Base-by-base conservation (phyloP, 129 eudicot species). In the Apium graveolens region DNA sequence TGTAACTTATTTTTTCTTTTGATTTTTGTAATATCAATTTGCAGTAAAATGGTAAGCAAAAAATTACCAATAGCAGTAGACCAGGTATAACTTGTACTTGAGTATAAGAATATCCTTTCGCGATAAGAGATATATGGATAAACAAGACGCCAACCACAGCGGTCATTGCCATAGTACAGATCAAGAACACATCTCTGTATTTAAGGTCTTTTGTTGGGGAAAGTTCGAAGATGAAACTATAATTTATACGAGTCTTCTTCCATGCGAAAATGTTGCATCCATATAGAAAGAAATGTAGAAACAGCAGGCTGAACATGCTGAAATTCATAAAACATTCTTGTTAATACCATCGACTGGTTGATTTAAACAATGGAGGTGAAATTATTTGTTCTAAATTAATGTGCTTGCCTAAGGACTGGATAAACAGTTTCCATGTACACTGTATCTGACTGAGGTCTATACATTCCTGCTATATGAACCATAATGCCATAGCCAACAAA, bases 391-490 rank as follows among this genome's bases (percentile, higher is more conserved):
- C 24, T 57, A 42, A 32, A 26, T 1, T 78, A 27, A 29, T 5
- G 32, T 27, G 41, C 87, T 81, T 96, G 91, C 97, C 99, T 96
- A 49, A 92, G 91, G 31, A 96, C 86, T 62, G 99, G 99, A 62
- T 92, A 96, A 31, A 96, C 99, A 13, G 99, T 96, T 85, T 92
- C 99, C 99, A 96, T 92, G 93, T 96, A 96, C 69, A 92, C 81
- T 49, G 92, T 78, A 78, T 96, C 88, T 38, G 93, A 84, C 76
- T 87, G 85, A 79, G 92, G 86, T 76, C 83, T 85, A 48, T 90
- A 96, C 88, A 89, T 87, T 80, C 97, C 97, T 14, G 91, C 82
- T 35, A 83, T 82, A 80, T 89, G 99, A 76, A 97, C 99, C 91
- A 92, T 86, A 79, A 96, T 92, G 9, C 77, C 91, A 81, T 96